Percentiles rank a stretch among this genome's conserved stretches.
Evolutionary conservation across 2,329 filamentous ascomycete species (phyloP).

Genomic region (Alternaria longipes): DNA sequence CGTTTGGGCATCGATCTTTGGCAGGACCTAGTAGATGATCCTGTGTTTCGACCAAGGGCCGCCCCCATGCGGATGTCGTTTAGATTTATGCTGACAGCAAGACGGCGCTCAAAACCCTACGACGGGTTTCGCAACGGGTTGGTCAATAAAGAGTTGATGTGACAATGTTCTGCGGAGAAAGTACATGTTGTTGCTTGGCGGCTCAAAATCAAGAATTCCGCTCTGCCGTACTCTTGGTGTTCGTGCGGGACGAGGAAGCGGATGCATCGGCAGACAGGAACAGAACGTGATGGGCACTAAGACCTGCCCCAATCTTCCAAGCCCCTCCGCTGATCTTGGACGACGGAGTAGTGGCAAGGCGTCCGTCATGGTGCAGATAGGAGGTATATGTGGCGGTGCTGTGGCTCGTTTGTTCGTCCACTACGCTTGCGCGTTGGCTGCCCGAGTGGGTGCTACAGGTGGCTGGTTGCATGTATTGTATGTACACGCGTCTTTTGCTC

Average conservation of each 20-base stretch:
- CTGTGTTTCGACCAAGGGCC: neutral
- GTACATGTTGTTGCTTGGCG: constrained; percentile 4
- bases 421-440: neutral
- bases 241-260: constrained; percentile 9
- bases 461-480: neutral
- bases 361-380: constrained; percentile 2
- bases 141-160: neutral
- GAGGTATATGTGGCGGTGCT: constrained; percentile 10
- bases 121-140: neutral
- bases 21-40: neutral
- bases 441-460: neutral
- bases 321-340: constrained; percentile 9
- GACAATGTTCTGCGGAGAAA: neutral
- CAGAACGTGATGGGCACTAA: constrained; percentile 1
- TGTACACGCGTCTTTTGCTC: constrained; percentile 3
- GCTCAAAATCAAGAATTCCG: constrained; percentile 4
- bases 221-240: constrained; percentile 9
- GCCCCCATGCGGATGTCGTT: neutral
- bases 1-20: neutral
- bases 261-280: constrained; percentile 4
- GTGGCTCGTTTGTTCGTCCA: neutral
- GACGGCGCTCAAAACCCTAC: neutral
- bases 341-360: neutral
- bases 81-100: neutral
- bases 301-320: constrained; percentile 3